A percentile compares a stretch with the other conserved stretches of the same genome.
Conservation (phyloP, 495 filamentous ascomycete species). For the Penicillium malachiteum region DNA sequence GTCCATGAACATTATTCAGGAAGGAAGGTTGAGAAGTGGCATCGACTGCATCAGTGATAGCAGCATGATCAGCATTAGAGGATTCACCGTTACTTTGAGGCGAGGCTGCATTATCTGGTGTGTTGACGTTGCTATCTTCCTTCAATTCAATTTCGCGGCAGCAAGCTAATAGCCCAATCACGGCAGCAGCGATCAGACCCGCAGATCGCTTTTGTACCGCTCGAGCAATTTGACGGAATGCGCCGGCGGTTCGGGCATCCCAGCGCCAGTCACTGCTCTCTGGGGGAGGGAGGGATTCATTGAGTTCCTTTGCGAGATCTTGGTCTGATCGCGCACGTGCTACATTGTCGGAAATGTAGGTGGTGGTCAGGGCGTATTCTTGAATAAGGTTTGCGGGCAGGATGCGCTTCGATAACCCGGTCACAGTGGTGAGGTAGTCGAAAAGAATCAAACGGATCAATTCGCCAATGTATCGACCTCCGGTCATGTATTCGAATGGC, state of each 20-base stretch:
- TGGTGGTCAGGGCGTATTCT: slow-evolving; percentile 65
- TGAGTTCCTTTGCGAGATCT: slow-evolving; percentile 50
- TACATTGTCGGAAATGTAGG: slow-evolving; percentile 65
- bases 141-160: slow-evolving; percentile 61
- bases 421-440: slow-evolving; percentile 57
- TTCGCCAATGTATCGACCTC: slow-evolving; percentile 80
- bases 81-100: slow-evolving; percentile 29
- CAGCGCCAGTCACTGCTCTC: slow-evolving; percentile 53
- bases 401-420: slow-evolving; percentile 32
- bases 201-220: slow-evolving; percentile 68
- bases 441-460: slow-evolving; percentile 70
- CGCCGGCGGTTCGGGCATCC: slow-evolving; percentile 54
- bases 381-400: slow-evolving; percentile 59
- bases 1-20: slow-evolving; percentile 25
- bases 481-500: slow-evolving; percentile 86
- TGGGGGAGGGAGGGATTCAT: slow-evolving; percentile 52
- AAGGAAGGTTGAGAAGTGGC: not conserved
- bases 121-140: slow-evolving; percentile 41
- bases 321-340: slow-evolving; percentile 47
- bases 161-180: slow-evolving; percentile 64
- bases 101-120: slow-evolving; percentile 33
- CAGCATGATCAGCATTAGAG: slow-evolving; percentile 4
- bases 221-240: slow-evolving; percentile 60
- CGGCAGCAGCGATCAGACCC: slow-evolving; percentile 68
- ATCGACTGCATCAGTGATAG: slow-evolving; percentile 4